Base-by-base conservation (phyloP, 2,329 filamentous ascomycete genomes). In the Ophiosphaerella herpotricha region DNA sequence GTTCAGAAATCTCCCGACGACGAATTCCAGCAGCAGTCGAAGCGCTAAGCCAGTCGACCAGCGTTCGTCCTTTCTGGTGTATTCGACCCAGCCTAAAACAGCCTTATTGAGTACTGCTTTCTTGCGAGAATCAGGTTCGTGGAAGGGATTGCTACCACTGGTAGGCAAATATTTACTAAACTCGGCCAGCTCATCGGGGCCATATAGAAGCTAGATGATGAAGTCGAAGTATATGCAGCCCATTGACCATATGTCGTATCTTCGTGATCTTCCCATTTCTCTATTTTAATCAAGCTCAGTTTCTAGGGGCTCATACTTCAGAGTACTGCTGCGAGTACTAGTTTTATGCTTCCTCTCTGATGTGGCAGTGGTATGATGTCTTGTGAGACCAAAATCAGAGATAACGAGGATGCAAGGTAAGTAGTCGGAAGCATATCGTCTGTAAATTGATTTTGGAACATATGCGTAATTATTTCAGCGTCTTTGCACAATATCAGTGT, bases 221-320 rank as follows among this genome's bases (percentile, higher is more conserved):
- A 55, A 53, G 21, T 62, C 57, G 1, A 60, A 33, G 14, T 18
- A 41, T 21, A 62, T 55, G 48, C 59, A 62, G 9, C 59, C 59
- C 50, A 62, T 52, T 0, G 59, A 48, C 57, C 59, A 62, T 2
- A 58, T 31, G 13, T 60, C 55, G 24, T 56, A 60, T 1, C 35
- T 37, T 1, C 55, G 55, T n/a, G 48, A 55, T n/a, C 42, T 24
- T 14, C 6, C 21, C n/a, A 13, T 18, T 14, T 5, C 7, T 39
- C 13, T 5, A 5, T 38, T 18, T 9, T 21, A 3, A 3, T n/a
- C 21, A 29, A 29, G 42, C n/a, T 23, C 36, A 5, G 36, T 32
- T 21, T 46, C 55, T 24, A 39, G 55, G 5, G 52, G 35, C 39
- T 55, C 52, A 43, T 55, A 55, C 18, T 16, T 29, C 2, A 18